Evolutionary conservation across 2,329 filamentous ascomycete genomes (phyloP), one percentile per base, ranked within the genome.

Genomic region (Zalaria sp.): DNA sequence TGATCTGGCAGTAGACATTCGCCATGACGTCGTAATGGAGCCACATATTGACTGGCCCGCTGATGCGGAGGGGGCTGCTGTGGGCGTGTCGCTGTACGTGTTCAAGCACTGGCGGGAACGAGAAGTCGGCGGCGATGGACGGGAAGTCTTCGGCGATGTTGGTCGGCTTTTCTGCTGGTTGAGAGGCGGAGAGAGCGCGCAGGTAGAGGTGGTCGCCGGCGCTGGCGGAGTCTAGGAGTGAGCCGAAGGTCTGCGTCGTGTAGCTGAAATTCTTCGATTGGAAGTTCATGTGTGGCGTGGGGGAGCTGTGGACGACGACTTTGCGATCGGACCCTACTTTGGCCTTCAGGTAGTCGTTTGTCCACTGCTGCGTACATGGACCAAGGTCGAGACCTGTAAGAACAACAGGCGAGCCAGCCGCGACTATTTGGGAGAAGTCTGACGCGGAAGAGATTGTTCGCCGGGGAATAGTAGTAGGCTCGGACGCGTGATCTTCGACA

Each of bases 21-120:
- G 85, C 83, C 72, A 93, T 87, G 10, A 91, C 84, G 61, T 93
- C 84, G 64, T 91, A 93, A 60, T 93, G 85, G 28, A 93, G 68
- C 87, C 88, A 94, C 75, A 94, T 83, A 34, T 79, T 81, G 7
- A 89, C 82, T 2, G 75, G 75, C 1, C 84, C 84, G 3, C 83
- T 89, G 45, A 93, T 78, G 18, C 86, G 73, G 25, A 93, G 62
- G 0, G 87, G 79, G 3, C 83, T 88, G 57, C 81, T 89, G 56
- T 93, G 86, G 3, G 74, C 60, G 46, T 77, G 76, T n/a, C 78
- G 64, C 4, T 54, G 56, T 3, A 84, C 76, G 29, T 72, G 63
- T 0, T 59, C 58, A 6, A 93, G 64, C 46, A 77, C 66, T 1
- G 65, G 50, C 1, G 86, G 84, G 1, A 93, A 59, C 9, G 57